Conservation (phyloP, 306 rosid genomes). For the Canavalia ensiformis region DNA sequence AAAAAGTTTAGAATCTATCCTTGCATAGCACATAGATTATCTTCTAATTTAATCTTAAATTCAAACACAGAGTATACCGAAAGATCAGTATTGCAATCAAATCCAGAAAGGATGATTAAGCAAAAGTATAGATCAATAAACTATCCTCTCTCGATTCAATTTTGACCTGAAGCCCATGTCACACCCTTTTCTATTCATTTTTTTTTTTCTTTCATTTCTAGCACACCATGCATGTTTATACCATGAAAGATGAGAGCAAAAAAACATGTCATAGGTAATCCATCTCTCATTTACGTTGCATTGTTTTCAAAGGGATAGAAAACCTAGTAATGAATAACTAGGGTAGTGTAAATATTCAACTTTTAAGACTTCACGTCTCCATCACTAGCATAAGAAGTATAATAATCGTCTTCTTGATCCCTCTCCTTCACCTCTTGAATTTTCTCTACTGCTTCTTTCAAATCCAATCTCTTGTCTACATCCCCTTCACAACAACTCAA, state of each 20-base stretch:
- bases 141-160: background rate
- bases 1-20: too few species aligned
- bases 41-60: too few species aligned
- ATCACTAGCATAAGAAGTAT: slow-evolving; percentile 54
- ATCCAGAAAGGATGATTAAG: background rate
- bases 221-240: background rate
- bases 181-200: slow-evolving; percentile 1
- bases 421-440: slow-evolving; percentile 72
- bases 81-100: background rate
- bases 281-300: slow-evolving; percentile 10
- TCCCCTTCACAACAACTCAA: slow-evolving; percentile 74
- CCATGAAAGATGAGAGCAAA: background rate
- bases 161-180: slow-evolving; percentile 8
- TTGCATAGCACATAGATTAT: too few species aligned
- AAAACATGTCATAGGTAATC: slow-evolving; percentile 13
- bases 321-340: slow-evolving; percentile 18
- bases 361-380: slow-evolving; percentile 51
- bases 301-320: slow-evolving; percentile 25
- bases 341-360: slow-evolving; percentile 19
- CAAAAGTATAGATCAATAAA: too few species aligned
- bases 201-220: background rate
- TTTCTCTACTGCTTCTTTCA: slow-evolving; percentile 72
- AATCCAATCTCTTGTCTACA: slow-evolving; percentile 73
- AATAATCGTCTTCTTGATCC: slow-evolving; percentile 37
- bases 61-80: too few species aligned